Conservation (phyloP, 306 rosid species). For the Cyclanthera cordifolia region DNA sequence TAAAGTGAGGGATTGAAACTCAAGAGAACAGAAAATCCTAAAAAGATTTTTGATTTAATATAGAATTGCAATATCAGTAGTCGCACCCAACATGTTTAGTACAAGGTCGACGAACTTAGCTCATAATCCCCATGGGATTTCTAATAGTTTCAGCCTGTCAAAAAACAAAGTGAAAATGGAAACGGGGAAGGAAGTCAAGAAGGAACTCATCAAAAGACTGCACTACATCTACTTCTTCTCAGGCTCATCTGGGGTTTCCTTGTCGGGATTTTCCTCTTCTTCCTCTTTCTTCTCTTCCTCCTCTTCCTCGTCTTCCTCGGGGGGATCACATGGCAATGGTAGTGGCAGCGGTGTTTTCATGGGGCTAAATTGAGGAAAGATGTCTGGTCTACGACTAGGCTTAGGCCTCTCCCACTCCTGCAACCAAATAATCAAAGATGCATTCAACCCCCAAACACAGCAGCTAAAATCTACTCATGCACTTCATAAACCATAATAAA, state of each 20-base stretch:
- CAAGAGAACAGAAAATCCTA: slow-evolving; percentile 6
- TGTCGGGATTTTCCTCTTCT: slow-evolving; percentile 35
- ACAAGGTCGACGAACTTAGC: background rate
- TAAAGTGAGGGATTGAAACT: background rate
- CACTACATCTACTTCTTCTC: slow-evolving; percentile 21
- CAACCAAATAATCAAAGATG: background rate
- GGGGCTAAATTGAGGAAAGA: slow-evolving; percentile 45
- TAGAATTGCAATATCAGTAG: background rate
- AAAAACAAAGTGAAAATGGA: slow-evolving; percentile 2
- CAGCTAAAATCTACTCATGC: background rate
- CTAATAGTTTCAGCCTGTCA: slow-evolving; percentile 5
- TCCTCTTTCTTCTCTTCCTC: slow-evolving; percentile 43
- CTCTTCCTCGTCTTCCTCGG: slow-evolving; percentile 47
- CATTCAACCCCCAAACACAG: background rate
- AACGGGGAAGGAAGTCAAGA: background rate
- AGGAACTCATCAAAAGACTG: slow-evolving; percentile 7
- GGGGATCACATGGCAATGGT: slow-evolving; percentile 48
- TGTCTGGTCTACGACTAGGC: slow-evolving; percentile 40
- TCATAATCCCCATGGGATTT: slow-evolving; percentile 8
- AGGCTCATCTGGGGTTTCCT: slow-evolving; percentile 27
- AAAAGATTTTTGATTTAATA: background rate
- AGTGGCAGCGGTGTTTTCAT: slow-evolving; percentile 37
- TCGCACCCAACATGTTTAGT: background rate
- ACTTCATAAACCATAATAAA: background rate
- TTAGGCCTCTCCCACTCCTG: slow-evolving; percentile 47